These are phyloP conservation scores for Epichloe typhina DNA, from an alignment of 2,329 filamentous ascomycete species.

Conservation along the genomic window DNA sequence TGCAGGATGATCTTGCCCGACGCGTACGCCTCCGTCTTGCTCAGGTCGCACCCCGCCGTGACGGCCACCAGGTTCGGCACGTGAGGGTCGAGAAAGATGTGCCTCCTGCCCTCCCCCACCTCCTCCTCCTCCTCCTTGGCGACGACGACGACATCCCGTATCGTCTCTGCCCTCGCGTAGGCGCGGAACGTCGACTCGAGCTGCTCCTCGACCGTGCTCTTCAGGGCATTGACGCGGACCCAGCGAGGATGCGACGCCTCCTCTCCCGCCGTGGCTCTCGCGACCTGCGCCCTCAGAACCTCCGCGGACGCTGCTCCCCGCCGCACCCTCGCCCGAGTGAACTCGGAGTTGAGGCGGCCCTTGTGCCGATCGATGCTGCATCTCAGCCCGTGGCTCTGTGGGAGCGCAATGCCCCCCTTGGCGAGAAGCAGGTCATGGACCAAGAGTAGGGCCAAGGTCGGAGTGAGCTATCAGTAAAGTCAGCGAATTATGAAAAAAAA, in stretches of 20 bases:
- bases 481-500: not conserved
- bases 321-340: slow-evolving; percentile 65
- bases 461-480: slow-evolving; percentile 52
- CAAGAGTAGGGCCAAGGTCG: slow-evolving; percentile 66
- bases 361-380: slow-evolving; percentile 69
- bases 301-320: slow-evolving; percentile 9
- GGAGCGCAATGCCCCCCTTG: slow-evolving; percentile 71
- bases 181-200: slow-evolving; percentile 59
- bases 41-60: slow-evolving; percentile 57
- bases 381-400: slow-evolving; percentile 64
- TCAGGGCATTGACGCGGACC: too few species aligned
- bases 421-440: slow-evolving; percentile 75
- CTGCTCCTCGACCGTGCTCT: slow-evolving; percentile 46
- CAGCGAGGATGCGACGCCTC: too few species aligned
- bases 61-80: slow-evolving; percentile 76
- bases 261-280: too few species aligned
- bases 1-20: slow-evolving; percentile 76
- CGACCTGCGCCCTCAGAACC: too few species aligned
- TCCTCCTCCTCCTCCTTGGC: slow-evolving; percentile 7
- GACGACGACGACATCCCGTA: slow-evolving; percentile 40
- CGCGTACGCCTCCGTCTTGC: slow-evolving; percentile 59
- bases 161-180: slow-evolving; percentile 41
- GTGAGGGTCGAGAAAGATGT: slow-evolving; percentile 62
- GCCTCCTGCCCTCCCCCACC: slow-evolving; percentile 20
- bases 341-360: slow-evolving; percentile 64